These are phyloP conservation scores for Colletotrichum lini DNA, from an alignment of 2,329 filamentous ascomycete species.

Conservation along the genomic window DNA sequence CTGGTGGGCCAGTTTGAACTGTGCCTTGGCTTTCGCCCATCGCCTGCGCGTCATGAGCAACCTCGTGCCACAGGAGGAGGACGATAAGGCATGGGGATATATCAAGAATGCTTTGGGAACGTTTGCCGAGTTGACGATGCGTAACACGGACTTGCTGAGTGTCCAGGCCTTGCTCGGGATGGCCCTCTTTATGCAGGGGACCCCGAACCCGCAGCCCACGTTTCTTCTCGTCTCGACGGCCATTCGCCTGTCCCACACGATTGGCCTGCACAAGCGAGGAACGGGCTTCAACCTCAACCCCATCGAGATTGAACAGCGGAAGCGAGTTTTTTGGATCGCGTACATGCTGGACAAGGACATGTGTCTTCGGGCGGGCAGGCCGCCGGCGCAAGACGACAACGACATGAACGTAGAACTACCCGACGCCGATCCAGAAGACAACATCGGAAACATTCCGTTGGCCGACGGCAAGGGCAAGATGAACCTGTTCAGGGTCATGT, in stretches of 20 bases:
- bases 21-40: constrained; percentile 93
- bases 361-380: constrained; percentile 71
- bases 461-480: constrained; percentile 91
- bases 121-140: constrained; percentile 92
- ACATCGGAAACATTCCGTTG: constrained; percentile 93
- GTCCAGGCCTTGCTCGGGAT: constrained; percentile 95
- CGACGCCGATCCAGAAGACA: constrained; percentile 89
- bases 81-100: constrained; percentile 94
- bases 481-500: constrained; percentile 95
- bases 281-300: constrained; percentile 94
- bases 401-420: constrained; percentile 97
- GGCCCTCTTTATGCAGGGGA: constrained; percentile 94
- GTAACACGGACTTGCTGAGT: constrained; percentile 94
- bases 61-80: constrained; percentile 89
- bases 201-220: constrained; percentile 94
- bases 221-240: constrained; percentile 93
- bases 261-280: constrained; percentile 94
- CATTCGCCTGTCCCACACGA: constrained; percentile 91
- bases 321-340: constrained; percentile 76
- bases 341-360: constrained; percentile 77
- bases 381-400: constrained; percentile 74
- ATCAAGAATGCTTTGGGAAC: constrained; percentile 97
- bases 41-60: constrained; percentile 96
- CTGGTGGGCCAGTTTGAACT: constrained; percentile 98
- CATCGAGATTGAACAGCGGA: constrained; percentile 91